Conservation (phyloP, 2,329 filamentous ascomycete genomes). For the Pseudodiploospora longispora region DNA sequence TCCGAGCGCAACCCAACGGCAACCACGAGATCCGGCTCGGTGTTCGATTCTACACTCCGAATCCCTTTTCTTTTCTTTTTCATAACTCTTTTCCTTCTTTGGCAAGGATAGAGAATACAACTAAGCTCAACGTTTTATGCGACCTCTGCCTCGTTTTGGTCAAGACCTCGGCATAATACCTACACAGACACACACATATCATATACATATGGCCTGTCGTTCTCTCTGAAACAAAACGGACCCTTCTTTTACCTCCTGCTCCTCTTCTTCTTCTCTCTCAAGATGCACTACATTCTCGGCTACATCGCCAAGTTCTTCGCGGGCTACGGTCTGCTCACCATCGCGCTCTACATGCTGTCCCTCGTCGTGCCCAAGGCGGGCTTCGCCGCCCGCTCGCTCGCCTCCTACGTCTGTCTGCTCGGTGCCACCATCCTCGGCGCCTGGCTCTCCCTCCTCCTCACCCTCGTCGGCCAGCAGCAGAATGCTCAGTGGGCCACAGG, state of each 20-base stretch:
- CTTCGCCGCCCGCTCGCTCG: conserved; percentile 62
- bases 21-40: no score
- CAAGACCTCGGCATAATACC: no score
- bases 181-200: no score
- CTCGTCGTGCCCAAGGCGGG: conserved; percentile 48
- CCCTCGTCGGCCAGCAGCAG: conserved; percentile 61
- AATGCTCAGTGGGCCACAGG: conserved; percentile 80
- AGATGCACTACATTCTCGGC: conserved; percentile 29
- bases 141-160: no score
- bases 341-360: conserved; percentile 56
- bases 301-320: conserved; percentile 39
- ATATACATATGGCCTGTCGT: no score
- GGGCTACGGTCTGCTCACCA: conserved; percentile 42
- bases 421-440: conserved; percentile 65
- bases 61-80: no score
- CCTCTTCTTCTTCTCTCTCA: conserved; percentile 2
- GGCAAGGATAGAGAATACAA: no score
- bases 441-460: conserved; percentile 62
- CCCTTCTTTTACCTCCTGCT: not conserved
- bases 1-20: no score
- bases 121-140: no score
- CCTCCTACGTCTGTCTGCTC: conserved; percentile 55
- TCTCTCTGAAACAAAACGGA: no score
- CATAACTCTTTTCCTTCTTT: no score
- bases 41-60: no score